Conservation (phyloP, 495 filamentous ascomycete genomes). For the Daldinia loculata region DNA sequence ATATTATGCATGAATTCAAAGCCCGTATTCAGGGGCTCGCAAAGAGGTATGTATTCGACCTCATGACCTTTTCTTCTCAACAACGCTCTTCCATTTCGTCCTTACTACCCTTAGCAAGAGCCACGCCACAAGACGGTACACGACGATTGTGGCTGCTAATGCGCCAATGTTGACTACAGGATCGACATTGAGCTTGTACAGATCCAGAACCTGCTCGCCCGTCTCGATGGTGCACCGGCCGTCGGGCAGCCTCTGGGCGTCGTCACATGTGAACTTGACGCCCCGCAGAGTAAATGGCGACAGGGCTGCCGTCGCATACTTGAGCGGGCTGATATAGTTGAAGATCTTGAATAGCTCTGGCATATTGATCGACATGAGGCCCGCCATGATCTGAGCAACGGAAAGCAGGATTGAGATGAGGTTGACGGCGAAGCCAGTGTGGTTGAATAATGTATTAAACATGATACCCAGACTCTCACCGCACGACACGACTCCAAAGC, state of each 20-base stretch:
- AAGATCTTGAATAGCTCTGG: constrained; percentile 70
- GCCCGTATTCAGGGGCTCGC: background rate
- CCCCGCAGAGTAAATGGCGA: constrained; percentile 65
- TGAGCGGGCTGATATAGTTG: constrained; percentile 75
- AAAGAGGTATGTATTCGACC: background rate
- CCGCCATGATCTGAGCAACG: constrained; percentile 72
- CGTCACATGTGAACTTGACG: constrained; percentile 67
- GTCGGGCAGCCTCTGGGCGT: constrained; percentile 59
- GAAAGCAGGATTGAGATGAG: constrained; percentile 69
- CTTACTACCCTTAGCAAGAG: constrained; percentile 61
- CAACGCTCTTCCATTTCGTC: constrained; percentile 47
- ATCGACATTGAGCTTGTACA: constrained; percentile 70
- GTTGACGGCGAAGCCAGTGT: constrained; percentile 79
- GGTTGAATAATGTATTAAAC: constrained; percentile 77
- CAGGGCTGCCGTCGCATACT: constrained; percentile 70
- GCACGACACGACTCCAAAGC: constrained; percentile 75
- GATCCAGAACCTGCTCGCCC: constrained; percentile 67
- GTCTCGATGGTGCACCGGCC: constrained; percentile 68
- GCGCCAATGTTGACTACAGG: constrained; percentile 66
- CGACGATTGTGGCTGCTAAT: constrained; percentile 65
- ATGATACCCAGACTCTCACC: constrained; percentile 81
- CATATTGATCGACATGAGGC: constrained; percentile 72
- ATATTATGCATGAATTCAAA: background rate
- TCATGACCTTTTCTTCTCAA: constrained; percentile 34
- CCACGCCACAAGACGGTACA: constrained; percentile 73